Conservation (phyloP, 2,329 filamentous ascomycete species). For the Leptographium flavum region DNA sequence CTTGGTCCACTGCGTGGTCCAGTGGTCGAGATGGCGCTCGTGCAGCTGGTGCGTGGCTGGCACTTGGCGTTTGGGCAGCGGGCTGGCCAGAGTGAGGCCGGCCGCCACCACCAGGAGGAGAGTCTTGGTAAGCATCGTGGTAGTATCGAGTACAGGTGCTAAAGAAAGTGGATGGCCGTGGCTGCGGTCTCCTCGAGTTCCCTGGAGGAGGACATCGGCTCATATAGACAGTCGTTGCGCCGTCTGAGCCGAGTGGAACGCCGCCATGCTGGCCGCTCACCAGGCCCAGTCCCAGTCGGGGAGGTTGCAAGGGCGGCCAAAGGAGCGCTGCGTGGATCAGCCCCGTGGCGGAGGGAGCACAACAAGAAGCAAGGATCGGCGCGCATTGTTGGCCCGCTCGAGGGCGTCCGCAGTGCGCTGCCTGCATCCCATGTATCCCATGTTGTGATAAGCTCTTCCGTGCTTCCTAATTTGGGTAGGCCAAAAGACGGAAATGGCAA, state of each 20-base stretch:
- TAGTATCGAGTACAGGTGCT: background rate
- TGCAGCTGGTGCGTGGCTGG: conserved; percentile 9
- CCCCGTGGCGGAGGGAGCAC: background rate
- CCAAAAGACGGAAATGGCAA: background rate
- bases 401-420: background rate
- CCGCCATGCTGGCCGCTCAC: background rate
- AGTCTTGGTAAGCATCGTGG: conserved; percentile 1
- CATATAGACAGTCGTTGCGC: background rate
- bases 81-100: conserved; percentile 2
- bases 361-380: background rate
- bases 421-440: background rate
- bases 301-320: background rate
- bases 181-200: too few relatives aligned
- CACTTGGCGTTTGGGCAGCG: background rate
- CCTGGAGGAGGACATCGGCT: too few relatives aligned
- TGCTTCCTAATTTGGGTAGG: background rate
- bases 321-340: background rate
- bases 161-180: too few relatives aligned
- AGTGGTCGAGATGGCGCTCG: conserved; percentile 15
- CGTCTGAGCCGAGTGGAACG: background rate
- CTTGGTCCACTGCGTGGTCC: conserved; percentile 15
- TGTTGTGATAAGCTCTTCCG: background rate
- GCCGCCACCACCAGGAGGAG: background rate
- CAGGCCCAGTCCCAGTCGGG: background rate
- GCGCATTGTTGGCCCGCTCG: background rate